Evolutionary conservation across 805 yeast genomes (phyloP), one percentile per base, ranked within the genome.

Genomic region (Candida ovalis): DNA sequence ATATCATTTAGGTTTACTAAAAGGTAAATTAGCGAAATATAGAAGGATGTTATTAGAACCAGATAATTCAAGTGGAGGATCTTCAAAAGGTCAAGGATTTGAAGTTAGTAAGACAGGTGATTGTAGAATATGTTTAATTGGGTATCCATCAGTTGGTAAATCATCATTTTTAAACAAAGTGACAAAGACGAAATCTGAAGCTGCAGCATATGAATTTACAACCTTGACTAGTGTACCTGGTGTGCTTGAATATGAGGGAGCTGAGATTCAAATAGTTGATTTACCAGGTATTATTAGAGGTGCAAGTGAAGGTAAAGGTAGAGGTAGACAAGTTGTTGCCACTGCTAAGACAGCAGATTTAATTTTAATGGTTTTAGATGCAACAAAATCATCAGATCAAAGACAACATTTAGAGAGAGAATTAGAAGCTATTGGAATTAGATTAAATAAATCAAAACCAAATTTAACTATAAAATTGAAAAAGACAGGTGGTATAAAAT

Each of bases 121-220:
- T 74, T 97, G 98, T 0, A 78, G 99, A 57, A 96, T 89, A 2
- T 95, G 95, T 18, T 73, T 92, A 46, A 91, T 94, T 68, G 99
- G 99, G 27, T 92, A 91, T 66, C 99, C 99, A 17, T 91, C 97
- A 1, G 99, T 94, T 22, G 99, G 99, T 65, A 92, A 92, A 61
- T 91, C 97, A 1, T 88, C 96, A 2, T 81, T 92, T 55, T 73
- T 92, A 50, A 83, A 89, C 18, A 88, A 89, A 60, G 88, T 94
- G 47, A 92, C 99, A 19, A 87, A 88, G 60, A 92, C 98, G 1
- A 88, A 88, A 66, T 86, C 96, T 1, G 98, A 90, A 66, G 87
- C 96, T 45, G 99, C 98, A 5, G 88, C 84, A 43, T 92, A 94
- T 63, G 94, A 96, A 45, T 92, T 92, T 76, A 92, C 99, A 7